These are phyloP conservation scores for Aspergillus alliaceus DNA, from an alignment of 2,329 filamentous ascomycete species.

Conservation along the genomic window DNA sequence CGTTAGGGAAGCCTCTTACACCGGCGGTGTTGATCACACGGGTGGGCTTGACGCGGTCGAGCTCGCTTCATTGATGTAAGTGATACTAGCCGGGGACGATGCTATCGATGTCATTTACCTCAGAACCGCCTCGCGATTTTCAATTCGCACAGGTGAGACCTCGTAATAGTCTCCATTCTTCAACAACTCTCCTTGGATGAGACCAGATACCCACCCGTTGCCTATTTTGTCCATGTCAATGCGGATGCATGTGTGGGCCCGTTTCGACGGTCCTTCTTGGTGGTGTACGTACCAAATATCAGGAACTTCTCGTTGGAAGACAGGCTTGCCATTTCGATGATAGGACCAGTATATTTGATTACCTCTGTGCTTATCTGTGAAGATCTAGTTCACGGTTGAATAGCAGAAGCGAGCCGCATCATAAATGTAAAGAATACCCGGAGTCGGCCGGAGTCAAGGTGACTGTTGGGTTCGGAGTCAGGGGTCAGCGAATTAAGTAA, in stretches of 20 bases:
- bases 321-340: background rate
- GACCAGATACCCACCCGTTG: conserved; percentile 4
- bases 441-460: background rate
- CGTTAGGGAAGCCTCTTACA: conserved; percentile 4
- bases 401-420: background rate
- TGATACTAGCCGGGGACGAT: background rate
- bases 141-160: conserved; percentile 1
- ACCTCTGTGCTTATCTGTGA: no score
- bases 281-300: background rate
- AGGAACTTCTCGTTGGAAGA: background rate
- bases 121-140: conserved; percentile 2
- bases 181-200: background rate
- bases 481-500: no score
- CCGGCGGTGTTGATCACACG: conserved; percentile 7
- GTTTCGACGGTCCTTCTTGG: background rate
- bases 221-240: background rate
- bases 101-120: background rate
- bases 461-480: background rate
- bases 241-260: background rate
- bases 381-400: background rate
- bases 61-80: background rate
- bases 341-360: background rate
- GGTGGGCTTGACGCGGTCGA: background rate
- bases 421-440: background rate
- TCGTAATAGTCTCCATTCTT: background rate